These are phyloP conservation scores for Epichloe brachyelytri DNA, from an alignment of 2,329 filamentous ascomycete species.

Conservation along the genomic window DNA sequence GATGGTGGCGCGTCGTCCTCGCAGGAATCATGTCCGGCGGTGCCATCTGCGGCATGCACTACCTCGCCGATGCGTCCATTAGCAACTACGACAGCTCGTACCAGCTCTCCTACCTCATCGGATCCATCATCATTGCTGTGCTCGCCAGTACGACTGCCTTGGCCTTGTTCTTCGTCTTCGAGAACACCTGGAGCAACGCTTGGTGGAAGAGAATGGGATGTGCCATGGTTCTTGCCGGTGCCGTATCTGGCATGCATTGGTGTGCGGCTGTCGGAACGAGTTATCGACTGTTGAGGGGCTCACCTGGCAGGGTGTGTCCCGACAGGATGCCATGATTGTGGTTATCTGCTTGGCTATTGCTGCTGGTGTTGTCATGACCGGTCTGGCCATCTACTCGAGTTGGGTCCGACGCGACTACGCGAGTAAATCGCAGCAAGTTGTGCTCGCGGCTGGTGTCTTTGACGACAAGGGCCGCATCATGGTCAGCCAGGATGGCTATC, in stretches of 20 bases:
- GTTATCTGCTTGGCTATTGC: slow-evolving; percentile 55
- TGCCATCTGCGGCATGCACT: slow-evolving; percentile 74
- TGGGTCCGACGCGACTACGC: slow-evolving; percentile 38
- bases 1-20: slow-evolving; percentile 41
- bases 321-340: slow-evolving; percentile 34
- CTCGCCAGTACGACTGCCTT: slow-evolving; percentile 57
- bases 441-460: slow-evolving; percentile 49
- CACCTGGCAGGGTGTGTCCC: slow-evolving; percentile 12
- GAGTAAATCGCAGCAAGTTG: slow-evolving; percentile 48
- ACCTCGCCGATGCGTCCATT: slow-evolving; percentile 68
- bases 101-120: slow-evolving; percentile 43
- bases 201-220: slow-evolving; percentile 62
- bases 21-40: slow-evolving; percentile 60
- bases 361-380: slow-evolving; percentile 47
- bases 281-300: slow-evolving; percentile 42
- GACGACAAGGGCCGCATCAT: slow-evolving; percentile 53
- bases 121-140: slow-evolving; percentile 57
- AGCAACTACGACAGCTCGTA: slow-evolving; percentile 60
- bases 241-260: slow-evolving; percentile 80
- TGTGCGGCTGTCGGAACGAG: slow-evolving; percentile 57
- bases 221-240: slow-evolving; percentile 55
- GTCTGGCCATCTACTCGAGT: slow-evolving; percentile 29
- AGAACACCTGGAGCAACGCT: slow-evolving; percentile 60
- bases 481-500: slow-evolving; percentile 54
- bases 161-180: slow-evolving; percentile 62